phyloP scores from a whole-genome alignment of 129 eudicot species.

The Tagetes patula region DNA sequence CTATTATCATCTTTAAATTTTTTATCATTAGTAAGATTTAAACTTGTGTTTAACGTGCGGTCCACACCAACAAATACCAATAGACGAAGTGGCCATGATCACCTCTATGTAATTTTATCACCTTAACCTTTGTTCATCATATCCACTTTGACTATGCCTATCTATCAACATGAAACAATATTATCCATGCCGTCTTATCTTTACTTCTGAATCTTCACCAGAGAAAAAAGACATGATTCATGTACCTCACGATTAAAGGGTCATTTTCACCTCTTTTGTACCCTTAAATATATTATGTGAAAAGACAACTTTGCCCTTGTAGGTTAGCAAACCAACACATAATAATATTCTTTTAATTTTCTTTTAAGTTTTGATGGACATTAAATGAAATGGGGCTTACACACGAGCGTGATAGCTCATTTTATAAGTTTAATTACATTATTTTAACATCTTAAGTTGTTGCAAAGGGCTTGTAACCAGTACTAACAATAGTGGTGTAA shows the following conservation, averaged over 20 bases:
- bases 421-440: neutral
- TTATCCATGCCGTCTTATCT: conserved; percentile 1
- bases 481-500: too few species aligned
- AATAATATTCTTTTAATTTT: neutral
- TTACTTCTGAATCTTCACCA: conserved; percentile 4
- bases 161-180: neutral
- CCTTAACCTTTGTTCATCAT: conserved; percentile 13
- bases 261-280: neutral
- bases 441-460: conserved; percentile 19
- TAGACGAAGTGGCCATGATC: too few species aligned
- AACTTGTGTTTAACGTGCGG: too few species aligned
- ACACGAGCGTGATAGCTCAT: too few species aligned
- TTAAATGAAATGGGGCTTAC: neutral
- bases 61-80: too few species aligned
- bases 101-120: neutral
- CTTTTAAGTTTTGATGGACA: conserved; percentile 3
- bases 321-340: neutral
- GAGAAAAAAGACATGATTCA: neutral
- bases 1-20: too few species aligned
- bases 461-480: neutral
- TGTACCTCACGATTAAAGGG: conserved; percentile 5
- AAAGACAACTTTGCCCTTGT: neutral
- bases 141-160: neutral
- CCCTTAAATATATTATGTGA: neutral
- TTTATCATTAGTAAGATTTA: too few species aligned